Percentiles rank a stretch among this genome's conserved stretches.
Conservation (phyloP, 2,329 filamentous ascomycete species). For the Ascochyta rabiei region DNA sequence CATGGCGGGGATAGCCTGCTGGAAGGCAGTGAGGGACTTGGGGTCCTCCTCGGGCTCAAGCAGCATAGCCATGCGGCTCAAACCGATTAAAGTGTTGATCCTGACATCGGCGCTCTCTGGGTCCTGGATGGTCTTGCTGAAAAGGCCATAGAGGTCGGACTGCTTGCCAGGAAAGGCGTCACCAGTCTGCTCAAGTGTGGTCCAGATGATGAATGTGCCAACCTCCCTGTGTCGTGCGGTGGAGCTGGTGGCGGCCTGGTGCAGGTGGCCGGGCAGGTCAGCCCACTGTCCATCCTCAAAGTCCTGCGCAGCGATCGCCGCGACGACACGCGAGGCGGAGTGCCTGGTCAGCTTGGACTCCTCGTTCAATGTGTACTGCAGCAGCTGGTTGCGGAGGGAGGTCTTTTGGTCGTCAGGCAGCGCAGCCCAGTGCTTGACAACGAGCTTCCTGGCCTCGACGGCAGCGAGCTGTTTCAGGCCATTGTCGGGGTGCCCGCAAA, state of each 20-base stretch:
- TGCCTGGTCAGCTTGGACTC: constrained; percentile 78
- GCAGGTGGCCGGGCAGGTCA: constrained; percentile 78
- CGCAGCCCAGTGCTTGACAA: constrained; percentile 83
- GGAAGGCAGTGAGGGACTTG: constrained; percentile 74
- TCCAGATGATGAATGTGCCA: constrained; percentile 90
- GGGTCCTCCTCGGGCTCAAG: constrained; percentile 86
- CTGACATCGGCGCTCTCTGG: constrained; percentile 89
- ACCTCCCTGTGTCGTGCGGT: constrained; percentile 84
- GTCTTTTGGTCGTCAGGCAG: constrained; percentile 77
- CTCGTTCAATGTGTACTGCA: constrained; percentile 84
- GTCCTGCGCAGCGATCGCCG: constrained; percentile 83
- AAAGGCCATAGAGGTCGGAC: constrained; percentile 78
- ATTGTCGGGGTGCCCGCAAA: constrained; percentile 74
- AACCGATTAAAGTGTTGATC: constrained; percentile 89
- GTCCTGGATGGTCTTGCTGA: constrained; percentile 86
- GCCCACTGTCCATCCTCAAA: constrained; percentile 85
- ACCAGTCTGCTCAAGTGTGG: constrained; percentile 85
- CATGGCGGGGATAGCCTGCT: constrained; percentile 83
- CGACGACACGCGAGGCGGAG: constrained; percentile 85
- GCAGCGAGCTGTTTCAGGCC: constrained; percentile 87
- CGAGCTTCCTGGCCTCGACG: constrained; percentile 84
- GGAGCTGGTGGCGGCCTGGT: constrained; percentile 77
- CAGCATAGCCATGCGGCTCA: constrained; percentile 86
- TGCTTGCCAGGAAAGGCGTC: constrained; percentile 84
- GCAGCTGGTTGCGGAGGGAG: constrained; percentile 78